These are phyloP conservation scores for Talaromyces adpressus DNA, from an alignment of 495 filamentous ascomycete genomes.

Conservation along the genomic window DNA sequence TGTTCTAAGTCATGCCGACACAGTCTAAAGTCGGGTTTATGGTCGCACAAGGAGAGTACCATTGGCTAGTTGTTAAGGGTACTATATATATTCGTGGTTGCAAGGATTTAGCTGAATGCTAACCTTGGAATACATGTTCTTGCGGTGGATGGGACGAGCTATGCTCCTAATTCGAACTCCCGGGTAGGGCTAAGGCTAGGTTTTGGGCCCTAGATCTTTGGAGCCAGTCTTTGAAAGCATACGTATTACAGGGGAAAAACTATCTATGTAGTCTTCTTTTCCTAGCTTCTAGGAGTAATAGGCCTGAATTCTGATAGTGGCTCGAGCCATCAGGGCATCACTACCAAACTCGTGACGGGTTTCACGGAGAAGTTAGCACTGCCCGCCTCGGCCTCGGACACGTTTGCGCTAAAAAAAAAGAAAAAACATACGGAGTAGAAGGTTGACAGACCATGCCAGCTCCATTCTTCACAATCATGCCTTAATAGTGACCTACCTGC, in stretches of 20 bases:
- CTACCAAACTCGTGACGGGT: neutral
- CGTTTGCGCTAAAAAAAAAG: neutral
- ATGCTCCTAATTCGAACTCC: neutral
- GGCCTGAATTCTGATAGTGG: neutral
- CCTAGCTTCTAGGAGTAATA: neutral
- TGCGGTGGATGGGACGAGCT: too few species aligned
- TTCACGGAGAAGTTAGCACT: neutral
- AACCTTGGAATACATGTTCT: too few species aligned
- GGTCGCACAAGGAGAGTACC: neutral
- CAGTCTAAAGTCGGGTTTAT: neutral
- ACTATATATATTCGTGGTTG: too few species aligned
- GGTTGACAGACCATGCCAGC: neutral
- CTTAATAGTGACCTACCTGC: neutral
- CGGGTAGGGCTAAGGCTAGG: neutral
- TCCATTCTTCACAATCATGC: neutral
- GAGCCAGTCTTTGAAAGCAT: neutral
- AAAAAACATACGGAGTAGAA: too few species aligned
- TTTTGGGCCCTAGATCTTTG: neutral
- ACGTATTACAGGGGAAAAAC: neutral
- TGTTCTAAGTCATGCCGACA: neutral
- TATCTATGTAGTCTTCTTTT: neutral
- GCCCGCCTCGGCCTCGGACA: neutral
- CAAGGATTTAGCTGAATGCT: too few species aligned
- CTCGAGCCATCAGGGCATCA: neutral
- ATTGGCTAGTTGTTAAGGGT: too few species aligned